Evolutionary conservation across 2,329 filamentous ascomycete species (phyloP).

Genomic region (Drechslerella coelobrocha): DNA sequence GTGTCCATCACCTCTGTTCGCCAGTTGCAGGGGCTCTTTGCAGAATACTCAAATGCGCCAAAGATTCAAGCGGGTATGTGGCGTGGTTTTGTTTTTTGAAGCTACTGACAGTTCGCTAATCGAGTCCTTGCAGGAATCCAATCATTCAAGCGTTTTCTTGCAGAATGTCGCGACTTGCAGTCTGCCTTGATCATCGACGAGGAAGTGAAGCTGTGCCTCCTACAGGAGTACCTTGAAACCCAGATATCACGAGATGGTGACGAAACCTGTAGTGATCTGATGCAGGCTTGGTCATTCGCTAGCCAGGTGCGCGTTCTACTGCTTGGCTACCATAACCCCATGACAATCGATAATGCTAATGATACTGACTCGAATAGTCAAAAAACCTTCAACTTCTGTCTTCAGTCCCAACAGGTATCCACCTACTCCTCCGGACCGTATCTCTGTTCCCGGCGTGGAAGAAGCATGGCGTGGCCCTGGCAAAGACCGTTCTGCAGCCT

Average conservation of each 20-base stretch:
- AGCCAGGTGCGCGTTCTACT: slow-evolving; percentile 66
- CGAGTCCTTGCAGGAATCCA: slow-evolving; percentile 49
- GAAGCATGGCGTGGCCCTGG: slow-evolving; percentile 76
- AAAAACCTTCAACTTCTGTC: slow-evolving; percentile 83
- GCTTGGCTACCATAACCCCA: too few relatives aligned
- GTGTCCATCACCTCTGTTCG: slow-evolving; percentile 33
- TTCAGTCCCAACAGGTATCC: slow-evolving; percentile 78
- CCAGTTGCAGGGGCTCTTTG: slow-evolving; percentile 41
- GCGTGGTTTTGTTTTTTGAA: neutral
- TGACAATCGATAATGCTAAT: slow-evolving; percentile 6
- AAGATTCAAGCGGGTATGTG: slow-evolving; percentile 39
- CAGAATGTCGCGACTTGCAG: slow-evolving; percentile 49
- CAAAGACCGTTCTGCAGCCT: slow-evolving; percentile 80
- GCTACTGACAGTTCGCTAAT: neutral
- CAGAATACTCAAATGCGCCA: slow-evolving; percentile 42
- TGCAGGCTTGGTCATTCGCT: slow-evolving; percentile 87
- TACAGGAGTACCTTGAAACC: slow-evolving; percentile 72
- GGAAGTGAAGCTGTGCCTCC: slow-evolving; percentile 62
- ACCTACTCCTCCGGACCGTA: slow-evolving; percentile 78
- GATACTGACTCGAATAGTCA: slow-evolving; percentile 25
- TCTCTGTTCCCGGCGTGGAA: slow-evolving; percentile 76
- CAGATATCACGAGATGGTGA: slow-evolving; percentile 64
- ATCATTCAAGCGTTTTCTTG: slow-evolving; percentile 52
- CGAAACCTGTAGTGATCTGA: slow-evolving; percentile 76
- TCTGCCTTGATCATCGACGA: slow-evolving; percentile 35